Evolutionary conservation across 352 stramenopile genomes (phyloP).

Genomic region (Phytophthora boehmeriae): DNA sequence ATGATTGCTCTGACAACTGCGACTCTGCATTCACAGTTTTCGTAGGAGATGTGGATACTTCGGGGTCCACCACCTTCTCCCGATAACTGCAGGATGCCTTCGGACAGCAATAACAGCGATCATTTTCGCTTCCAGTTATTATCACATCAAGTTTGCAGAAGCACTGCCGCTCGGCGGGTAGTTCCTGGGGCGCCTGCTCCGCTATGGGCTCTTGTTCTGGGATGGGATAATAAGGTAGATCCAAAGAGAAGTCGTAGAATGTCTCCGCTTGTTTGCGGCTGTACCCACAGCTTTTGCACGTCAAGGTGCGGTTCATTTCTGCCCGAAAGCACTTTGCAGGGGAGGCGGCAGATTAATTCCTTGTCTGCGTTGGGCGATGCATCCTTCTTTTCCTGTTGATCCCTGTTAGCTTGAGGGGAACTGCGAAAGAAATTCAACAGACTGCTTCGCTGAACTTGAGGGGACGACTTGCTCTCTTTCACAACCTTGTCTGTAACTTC

Average conservation of each 20-base stretch:
- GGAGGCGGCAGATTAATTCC: slow-evolving; percentile 63
- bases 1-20: slow-evolving; percentile 9
- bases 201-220: slow-evolving; percentile 29
- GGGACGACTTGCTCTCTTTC: slow-evolving; percentile 23
- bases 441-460: slow-evolving; percentile 43
- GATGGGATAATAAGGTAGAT: slow-evolving; percentile 60
- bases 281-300: slow-evolving; percentile 78
- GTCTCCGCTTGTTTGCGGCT: slow-evolving; percentile 78
- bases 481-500: slow-evolving; percentile 41
- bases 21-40: slow-evolving; percentile 10
- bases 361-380: slow-evolving; percentile 28
- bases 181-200: slow-evolving; percentile 42
- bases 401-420: slow-evolving; percentile 14
- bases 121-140: slow-evolving; percentile 35
- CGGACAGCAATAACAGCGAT: slow-evolving; percentile 58
- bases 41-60: slow-evolving; percentile 12
- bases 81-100: slow-evolving; percentile 70
- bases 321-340: slow-evolving; percentile 82
- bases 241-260: slow-evolving; percentile 89
- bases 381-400: slow-evolving; percentile 10
- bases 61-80: slow-evolving; percentile 39
- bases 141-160: slow-evolving; percentile 60
- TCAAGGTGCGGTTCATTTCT: slow-evolving; percentile 78
- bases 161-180: slow-evolving; percentile 46
- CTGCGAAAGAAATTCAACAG: slow-evolving; percentile 74